Percentiles rank a stretch among this genome's conserved stretches.
These are phyloP conservation scores for Sedum album DNA, from an alignment of 164 flowering plant genomes.

Conservation along the genomic window DNA sequence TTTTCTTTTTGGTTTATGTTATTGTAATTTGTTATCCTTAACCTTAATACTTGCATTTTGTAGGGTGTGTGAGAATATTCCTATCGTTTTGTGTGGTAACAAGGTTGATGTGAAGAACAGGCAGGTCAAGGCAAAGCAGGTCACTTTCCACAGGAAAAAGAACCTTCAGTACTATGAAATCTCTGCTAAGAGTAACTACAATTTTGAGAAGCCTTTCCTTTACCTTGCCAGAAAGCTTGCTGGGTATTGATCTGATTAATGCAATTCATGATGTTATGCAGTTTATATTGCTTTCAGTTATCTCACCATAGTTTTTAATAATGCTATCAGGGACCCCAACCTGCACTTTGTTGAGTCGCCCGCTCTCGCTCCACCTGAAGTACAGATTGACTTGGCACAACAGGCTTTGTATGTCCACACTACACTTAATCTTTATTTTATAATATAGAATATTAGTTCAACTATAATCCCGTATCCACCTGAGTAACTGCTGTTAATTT, in stretches of 20 bases:
- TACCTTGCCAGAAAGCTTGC: slow-evolving; percentile 27
- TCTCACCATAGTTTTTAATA: neutral
- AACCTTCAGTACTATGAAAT: slow-evolving; percentile 21
- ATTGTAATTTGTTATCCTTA: neutral
- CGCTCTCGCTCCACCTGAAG: slow-evolving; percentile 11
- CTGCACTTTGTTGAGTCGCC: slow-evolving; percentile 8
- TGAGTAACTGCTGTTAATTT: too few relatives aligned
- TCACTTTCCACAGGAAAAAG: slow-evolving; percentile 26
- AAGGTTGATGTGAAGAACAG: slow-evolving; percentile 11
- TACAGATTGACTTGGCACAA: slow-evolving; percentile 7
- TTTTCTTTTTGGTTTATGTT: neutral
- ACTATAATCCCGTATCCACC: too few relatives aligned
- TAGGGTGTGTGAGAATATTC: slow-evolving; percentile 22
- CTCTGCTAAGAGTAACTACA: slow-evolving; percentile 19
- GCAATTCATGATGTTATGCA: neutral
- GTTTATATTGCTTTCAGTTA: neutral
- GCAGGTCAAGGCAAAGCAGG: slow-evolving; percentile 11
- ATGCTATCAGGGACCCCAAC: slow-evolving; percentile 1
- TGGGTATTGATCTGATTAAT: slow-evolving; percentile 13
- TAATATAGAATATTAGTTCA: too few relatives aligned
- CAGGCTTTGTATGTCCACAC: slow-evolving; percentile 6
- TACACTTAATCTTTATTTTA: neutral
- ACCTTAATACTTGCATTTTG: neutral
- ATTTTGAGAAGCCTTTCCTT: slow-evolving; percentile 17
- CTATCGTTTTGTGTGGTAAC: slow-evolving; percentile 23